Evolutionary conservation across 345 rosid genomes (phyloP), one percentile per base, ranked within the genome.

Genomic region (Lenwebbia sp.): DNA sequence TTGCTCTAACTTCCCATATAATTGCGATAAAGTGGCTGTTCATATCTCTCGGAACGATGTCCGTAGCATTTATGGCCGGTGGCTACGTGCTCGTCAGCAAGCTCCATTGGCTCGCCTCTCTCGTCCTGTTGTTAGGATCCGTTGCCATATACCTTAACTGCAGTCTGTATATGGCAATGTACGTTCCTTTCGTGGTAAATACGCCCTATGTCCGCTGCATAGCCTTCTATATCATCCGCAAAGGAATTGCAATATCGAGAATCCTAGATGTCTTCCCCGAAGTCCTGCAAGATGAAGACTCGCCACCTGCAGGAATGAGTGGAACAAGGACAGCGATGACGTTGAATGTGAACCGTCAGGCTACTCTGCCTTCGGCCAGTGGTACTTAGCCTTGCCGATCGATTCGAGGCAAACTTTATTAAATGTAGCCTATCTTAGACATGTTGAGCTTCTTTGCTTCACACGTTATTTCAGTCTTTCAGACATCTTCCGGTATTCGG

Each of bases 81-180:
- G 10, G 41, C 0, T 62, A 62, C 23, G 11, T 62, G 41, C 3
- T 62, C 75, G 10, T 62, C 14, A 30, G 75, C 75, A 30, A 62
- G 4, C 23, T 15, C 41, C 15, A 41, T 30, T 62, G 75, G 75
- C 41, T 62, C 23, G 41, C 11, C 75, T 15, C 41, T 62, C 22
- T 62, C 15, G 0, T 62, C 75, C 23, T 62, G 75, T 62, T 30
- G 41, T 30, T 62, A 9, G 75, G 75, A 62, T 21, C 23, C 17
- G 0, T 7, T 8, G 22, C 22, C 41, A 1, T 62, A 30, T 30
- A 0, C 75, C 23, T 7, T 62, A 62, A 2, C 75, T 62, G 41
- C 0, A 40, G 12, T 62, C 4, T 62, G 75, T 62, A 62, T 22
- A 1, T 30, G 75, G 22, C 23, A 7, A 62, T 62, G 75, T 62